These are phyloP conservation scores for Geotrichum histeridarum DNA, from an alignment of 1,139 yeast species.

Conservation along the genomic window DNA sequence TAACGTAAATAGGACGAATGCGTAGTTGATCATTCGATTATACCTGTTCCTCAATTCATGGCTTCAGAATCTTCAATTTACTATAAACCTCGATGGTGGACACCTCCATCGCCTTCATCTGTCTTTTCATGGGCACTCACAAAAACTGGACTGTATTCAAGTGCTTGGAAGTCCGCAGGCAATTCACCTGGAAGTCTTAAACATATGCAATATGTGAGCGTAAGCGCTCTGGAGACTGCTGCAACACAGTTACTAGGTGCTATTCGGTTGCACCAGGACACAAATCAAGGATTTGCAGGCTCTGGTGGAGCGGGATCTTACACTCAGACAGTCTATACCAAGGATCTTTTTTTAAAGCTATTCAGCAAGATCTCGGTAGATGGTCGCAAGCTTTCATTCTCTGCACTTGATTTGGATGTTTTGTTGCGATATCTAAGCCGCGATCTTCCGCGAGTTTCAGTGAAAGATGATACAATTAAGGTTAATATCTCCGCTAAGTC, in stretches of 20 bases:
- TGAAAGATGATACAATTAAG: constrained; percentile 26
- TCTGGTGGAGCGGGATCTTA: constrained; percentile 23
- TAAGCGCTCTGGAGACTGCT: constrained; percentile 24
- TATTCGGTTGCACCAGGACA: constrained; percentile 7
- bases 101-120: constrained; percentile 12
- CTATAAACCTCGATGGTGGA: constrained; percentile 13
- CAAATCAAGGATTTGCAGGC: not conserved
- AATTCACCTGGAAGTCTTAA: constrained; percentile 25
- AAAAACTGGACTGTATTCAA: constrained; percentile 25
- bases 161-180: constrained; percentile 26
- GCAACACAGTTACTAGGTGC: constrained; percentile 24
- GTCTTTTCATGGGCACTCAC: constrained; percentile 23
- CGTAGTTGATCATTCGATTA: constrained; percentile 28
- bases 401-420: constrained; percentile 28
- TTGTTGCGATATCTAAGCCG: constrained; percentile 31
- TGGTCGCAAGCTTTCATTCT: not conserved
- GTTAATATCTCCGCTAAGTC: constrained; percentile 16
- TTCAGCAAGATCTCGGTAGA: constrained; percentile 2
- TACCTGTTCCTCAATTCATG: constrained; percentile 27
- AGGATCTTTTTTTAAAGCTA: constrained; percentile 22
- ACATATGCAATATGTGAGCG: constrained; percentile 29
- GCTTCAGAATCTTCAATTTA: constrained; percentile 12
- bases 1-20: constrained; percentile 26
- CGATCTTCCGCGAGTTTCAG: constrained; percentile 25
- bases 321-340: constrained; percentile 28